Evolutionary conservation across 805 yeast species (phyloP), one percentile per base, ranked within the genome.

Genomic region (Yarrowia divulgata): DNA sequence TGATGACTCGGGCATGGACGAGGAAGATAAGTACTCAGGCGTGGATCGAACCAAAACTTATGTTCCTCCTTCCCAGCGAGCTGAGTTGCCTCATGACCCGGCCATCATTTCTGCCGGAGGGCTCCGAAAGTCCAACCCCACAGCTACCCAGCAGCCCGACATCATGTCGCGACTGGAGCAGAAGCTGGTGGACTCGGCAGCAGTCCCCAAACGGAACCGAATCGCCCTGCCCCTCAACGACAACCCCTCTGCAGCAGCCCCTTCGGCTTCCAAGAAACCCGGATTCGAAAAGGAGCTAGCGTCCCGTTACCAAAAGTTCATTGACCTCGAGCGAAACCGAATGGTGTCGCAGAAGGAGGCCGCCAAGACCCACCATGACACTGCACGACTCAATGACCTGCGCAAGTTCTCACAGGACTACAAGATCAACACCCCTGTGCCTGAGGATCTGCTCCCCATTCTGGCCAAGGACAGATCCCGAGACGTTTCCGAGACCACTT

Each of bases 1-100:
- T 46, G 97, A 91, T 76, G 97, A 91, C 75, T 85, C 90, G 70
- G 97, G 97, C 18, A 73, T 91, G 73, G 98, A 95, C 78, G 99
- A 95, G 80, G 99, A 95, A 78, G 97, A 93, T 78, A 90, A 90
- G 79, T 95, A 93, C 76, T 92, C 97, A 5, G 98, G 98, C 64
- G 99, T 93, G 55, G 88, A 85, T 70, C 85, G 95, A 75, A 75
- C 72, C 12, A 42, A 43, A 9, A 23, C 71, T 19, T 63, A 69
- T n/a, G 45, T 48, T 7, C 69, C 71, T 18, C 39, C 67, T 3
- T 32, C 63, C 3, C 66, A 50, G 23, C 55, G 62, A 9, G 55
- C 68, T 18, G 64, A 68, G 19, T 48, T 67, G 12, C 45, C 67
- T 29, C 70, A 83, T 83, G 93, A 89, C 74, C 91, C 92, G 0